Evolutionary conservation across 768 basidiomycete genomes (phyloP), one percentile per base, ranked within the genome.

Genomic region (Pleurotus pulmonarius): DNA sequence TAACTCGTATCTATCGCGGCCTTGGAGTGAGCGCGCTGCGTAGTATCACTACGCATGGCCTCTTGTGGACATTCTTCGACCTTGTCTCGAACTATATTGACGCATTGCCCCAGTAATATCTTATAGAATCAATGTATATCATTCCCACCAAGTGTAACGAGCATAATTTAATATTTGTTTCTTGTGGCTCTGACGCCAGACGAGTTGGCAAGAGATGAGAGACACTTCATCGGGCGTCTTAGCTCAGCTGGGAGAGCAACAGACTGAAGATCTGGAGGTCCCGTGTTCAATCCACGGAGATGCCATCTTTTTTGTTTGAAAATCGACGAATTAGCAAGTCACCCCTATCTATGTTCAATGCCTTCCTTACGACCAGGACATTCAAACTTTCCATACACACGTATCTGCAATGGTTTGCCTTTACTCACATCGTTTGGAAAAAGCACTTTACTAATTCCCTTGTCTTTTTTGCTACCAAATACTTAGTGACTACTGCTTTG

Each of bases 11-110:
- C 61, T 99, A 99, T 69, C 87, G 90, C 58, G 97, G 96, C 54
- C 83, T 98, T 49, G 93, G 95, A 55, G 91, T 99, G 60, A 96
- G 93, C 59, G 95, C 95, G 40, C 69, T 92, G 51, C 84, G 97
- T 52, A 94, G 90, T 63, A 88, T 96, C 64, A 91, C 94, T 29
- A 96, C 94, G 5, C 95, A 97, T 61, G 95, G 95, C 18, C 76
- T 96, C 39, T 76, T 95, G 49, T 97, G 94, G 94, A 96, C 94
- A 6, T 78, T 97, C 59, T 94, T 94, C 68, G 94, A 97, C 74
- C 73, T 87, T 62, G 85, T 83, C 26, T 81, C 86, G 40, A 73
- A 81, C 62, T 89, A 87, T 68, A 90, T 92, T 64, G 90, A 92
- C 65, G 66, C 70, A 57, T 70, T 85, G 53, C 81, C 82, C 20